A percentile compares a stretch with the other conserved stretches of the same genome.
These are phyloP conservation scores for Boletus tylopilopsis DNA, from an alignment of 768 basidiomycete species.

Conservation along the genomic window DNA sequence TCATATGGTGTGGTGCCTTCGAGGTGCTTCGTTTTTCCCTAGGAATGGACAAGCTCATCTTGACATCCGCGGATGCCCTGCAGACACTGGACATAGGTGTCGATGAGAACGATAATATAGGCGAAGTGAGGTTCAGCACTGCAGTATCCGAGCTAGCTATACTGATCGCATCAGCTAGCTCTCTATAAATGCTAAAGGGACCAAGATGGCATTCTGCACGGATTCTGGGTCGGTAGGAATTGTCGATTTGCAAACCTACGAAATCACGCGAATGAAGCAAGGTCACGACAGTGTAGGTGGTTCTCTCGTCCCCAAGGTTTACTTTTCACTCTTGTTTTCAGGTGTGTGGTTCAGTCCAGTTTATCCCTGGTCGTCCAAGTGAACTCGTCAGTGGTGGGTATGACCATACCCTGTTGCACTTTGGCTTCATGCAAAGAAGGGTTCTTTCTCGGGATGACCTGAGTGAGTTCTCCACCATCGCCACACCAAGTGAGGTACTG, in stretches of 20 bases:
- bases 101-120: conserved; percentile 55
- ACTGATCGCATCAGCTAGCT: conserved; percentile 50
- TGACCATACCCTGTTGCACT: conserved; percentile 65
- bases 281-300: conserved; percentile 61
- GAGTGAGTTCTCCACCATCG: conserved; percentile 34
- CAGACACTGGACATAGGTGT: conserved; percentile 43
- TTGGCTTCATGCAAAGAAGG: conserved; percentile 55
- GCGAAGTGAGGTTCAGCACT: conserved; percentile 50
- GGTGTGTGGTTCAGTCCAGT: conserved; percentile 69
- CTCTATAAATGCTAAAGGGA: conserved; percentile 51
- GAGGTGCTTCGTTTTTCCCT: conserved; percentile 41
- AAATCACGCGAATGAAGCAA: conserved; percentile 53
- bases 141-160: conserved; percentile 18
- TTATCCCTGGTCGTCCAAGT: conserved; percentile 65
- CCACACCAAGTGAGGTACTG: background rate
- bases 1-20: background rate
- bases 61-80: conserved; percentile 47
- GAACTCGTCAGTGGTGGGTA: conserved; percentile 80
- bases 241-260: conserved; percentile 51
- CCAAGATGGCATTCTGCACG: conserved; percentile 58
- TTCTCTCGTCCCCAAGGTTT: background rate
- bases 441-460: conserved; percentile 58
- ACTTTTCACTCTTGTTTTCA: conserved; percentile 27
- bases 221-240: conserved; percentile 70
- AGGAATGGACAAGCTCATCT: conserved; percentile 49